These are phyloP conservation scores for Pleodorina starrii DNA, from an alignment of 139 green algal species.

Conservation along the genomic window DNA sequence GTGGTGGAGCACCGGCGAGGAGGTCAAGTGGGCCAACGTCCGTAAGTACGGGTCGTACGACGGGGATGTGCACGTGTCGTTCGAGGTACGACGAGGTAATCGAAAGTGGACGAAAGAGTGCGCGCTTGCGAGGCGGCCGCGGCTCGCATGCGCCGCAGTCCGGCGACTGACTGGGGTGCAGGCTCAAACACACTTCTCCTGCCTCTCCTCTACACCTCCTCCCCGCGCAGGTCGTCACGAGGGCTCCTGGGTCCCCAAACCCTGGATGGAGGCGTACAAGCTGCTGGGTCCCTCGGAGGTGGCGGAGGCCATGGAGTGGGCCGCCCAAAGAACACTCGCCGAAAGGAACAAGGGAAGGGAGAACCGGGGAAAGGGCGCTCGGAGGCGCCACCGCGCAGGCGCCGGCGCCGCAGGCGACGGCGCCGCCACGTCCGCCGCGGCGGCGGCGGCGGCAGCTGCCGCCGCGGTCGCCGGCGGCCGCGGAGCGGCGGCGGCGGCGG, in stretches of 20 bases:
- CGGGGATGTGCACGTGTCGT: too few species aligned
- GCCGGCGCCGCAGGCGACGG: too few species aligned
- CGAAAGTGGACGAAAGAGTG: too few species aligned
- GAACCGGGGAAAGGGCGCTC: too few species aligned
- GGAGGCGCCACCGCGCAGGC: too few species aligned
- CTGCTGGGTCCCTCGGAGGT: neutral
- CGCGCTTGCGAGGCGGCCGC: too few species aligned
- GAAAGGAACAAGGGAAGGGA: neutral
- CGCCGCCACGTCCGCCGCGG: neutral
- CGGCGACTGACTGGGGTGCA: too few species aligned
- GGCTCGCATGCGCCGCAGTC: too few species aligned
- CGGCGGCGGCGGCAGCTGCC: neutral
- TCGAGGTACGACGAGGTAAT: too few species aligned
- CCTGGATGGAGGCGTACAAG: neutral
- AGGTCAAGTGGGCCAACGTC: neutral
- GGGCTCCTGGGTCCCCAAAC: conserved; percentile 28
- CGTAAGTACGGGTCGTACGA: neutral
- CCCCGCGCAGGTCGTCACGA: neutral
- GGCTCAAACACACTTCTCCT: too few species aligned
- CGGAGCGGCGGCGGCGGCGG: too few species aligned
- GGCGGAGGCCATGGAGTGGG: neutral
- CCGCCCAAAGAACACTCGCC: neutral
- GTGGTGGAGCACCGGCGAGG: neutral
- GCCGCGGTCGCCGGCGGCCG: neutral
- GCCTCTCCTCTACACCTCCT: too few species aligned